phyloP scores from a whole-genome alignment of 1,284 basidiomycete species.

The Singerocomus inundabilis region DNA sequence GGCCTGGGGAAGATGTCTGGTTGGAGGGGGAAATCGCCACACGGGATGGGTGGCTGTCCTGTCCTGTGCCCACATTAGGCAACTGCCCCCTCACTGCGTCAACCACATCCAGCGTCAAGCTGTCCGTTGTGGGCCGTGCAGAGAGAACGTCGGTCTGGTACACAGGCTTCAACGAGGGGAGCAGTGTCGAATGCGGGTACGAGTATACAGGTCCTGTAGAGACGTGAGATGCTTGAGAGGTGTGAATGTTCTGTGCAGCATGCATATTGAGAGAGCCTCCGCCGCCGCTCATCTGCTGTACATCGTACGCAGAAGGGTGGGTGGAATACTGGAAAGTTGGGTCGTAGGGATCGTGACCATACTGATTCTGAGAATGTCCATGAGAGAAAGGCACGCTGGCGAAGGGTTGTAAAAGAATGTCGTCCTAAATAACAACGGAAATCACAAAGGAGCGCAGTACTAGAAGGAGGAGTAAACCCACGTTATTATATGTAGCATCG shows the following conservation, averaged over 20 bases:
- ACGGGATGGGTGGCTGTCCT: conserved; percentile 22
- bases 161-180: neutral
- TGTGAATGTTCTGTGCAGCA: neutral
- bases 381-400: neutral
- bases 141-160: neutral
- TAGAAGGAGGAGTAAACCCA: neutral
- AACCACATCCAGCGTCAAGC: neutral
- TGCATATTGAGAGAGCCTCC: neutral
- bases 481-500: conserved; percentile 12
- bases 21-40: conserved; percentile 13
- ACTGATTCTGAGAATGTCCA: neutral
- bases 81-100: conserved; percentile 5
- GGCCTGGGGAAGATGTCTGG: conserved; percentile 3
- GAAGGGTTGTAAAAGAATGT: neutral
- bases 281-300: neutral
- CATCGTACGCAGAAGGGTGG: neutral
- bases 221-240: conserved; percentile 2
- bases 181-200: conserved; percentile 1
- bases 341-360: neutral
- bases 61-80: neutral
- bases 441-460: neutral
- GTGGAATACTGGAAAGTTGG: neutral
- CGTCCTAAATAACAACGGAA: conserved; percentile 4
- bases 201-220: neutral
- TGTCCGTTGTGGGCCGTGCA: neutral